phyloP scores from a whole-genome alignment of 768 basidiomycete genomes.

The Mrakia gelida region DNA sequence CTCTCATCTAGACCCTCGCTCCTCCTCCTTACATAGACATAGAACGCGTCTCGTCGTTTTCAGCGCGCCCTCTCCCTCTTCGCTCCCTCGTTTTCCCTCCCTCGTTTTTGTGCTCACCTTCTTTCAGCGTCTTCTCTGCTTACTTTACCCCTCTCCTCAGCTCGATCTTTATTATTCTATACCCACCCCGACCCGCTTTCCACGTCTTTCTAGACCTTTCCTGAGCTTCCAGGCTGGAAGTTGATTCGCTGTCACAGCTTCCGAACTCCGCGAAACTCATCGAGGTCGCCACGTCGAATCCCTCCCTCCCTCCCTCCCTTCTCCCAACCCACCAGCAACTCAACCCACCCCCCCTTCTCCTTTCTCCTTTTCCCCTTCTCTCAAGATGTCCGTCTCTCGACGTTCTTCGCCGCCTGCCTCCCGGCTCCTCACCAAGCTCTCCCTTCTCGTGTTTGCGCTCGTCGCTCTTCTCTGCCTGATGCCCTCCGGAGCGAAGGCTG shows the following conservation, averaged over 20 bases:
- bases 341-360: neutral
- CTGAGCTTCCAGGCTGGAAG: neutral
- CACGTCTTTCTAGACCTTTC: neutral
- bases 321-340: neutral
- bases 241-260: too few relatives aligned
- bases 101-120: neutral
- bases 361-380: neutral
- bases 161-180: neutral
- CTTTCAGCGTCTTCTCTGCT: too few relatives aligned
- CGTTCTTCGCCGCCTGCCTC: neutral
- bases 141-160: neutral
- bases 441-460: slow-evolving; percentile 49
- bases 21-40: neutral
- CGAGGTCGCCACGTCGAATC: neutral
- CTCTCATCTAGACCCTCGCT: neutral
- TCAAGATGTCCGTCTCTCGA: slow-evolving; percentile 11
- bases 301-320: neutral
- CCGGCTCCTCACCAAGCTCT: slow-evolving; percentile 33
- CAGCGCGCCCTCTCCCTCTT: neutral
- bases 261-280: neutral
- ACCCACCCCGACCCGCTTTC: neutral
- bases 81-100: neutral
- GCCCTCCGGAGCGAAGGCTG: slow-evolving; percentile 61
- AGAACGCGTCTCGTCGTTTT: neutral
- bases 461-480: slow-evolving; percentile 68